Conservation (phyloP, 192 early-diverging fungal species). For the Dimargaris verticillata region DNA sequence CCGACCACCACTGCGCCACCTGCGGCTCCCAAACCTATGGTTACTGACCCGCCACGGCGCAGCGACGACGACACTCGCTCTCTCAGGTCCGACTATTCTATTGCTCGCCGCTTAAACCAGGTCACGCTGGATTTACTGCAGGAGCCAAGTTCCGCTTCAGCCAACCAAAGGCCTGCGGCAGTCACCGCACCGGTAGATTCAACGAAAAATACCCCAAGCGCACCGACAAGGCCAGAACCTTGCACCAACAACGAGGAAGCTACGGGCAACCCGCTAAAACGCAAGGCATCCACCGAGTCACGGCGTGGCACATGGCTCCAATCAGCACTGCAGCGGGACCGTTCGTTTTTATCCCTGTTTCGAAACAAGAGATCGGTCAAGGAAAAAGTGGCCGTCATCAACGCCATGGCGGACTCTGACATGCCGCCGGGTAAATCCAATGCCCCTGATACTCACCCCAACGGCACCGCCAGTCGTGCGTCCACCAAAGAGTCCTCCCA, state of each 20-base stretch:
- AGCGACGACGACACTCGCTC: background rate
- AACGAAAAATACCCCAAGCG: background rate
- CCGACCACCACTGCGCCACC: background rate
- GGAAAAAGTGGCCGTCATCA: slow-evolving; percentile 8
- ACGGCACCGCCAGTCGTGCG: background rate
- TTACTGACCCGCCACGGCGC: background rate
- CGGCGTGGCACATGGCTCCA: background rate
- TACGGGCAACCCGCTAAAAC: background rate
- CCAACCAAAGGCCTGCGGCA: background rate
- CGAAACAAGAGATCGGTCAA: background rate
- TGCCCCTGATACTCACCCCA: background rate
- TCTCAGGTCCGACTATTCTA: background rate
- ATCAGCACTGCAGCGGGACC: background rate
- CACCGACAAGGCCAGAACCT: background rate
- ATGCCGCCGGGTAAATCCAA: no score
- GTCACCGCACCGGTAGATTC: background rate
- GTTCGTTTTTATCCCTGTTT: slow-evolving; percentile 1
- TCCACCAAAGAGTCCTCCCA: background rate
- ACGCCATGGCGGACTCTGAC: background rate
- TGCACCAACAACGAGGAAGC: no score
- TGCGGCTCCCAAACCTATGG: background rate
- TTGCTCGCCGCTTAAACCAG: background rate
- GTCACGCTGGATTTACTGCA: background rate
- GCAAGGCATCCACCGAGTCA: background rate
- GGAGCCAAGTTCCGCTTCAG: background rate